A percentile compares a stretch with the other conserved stretches of the same genome.
Evolutionary conservation across 2,329 filamentous ascomycete species (phyloP).

Genomic region (Neodidymelliopsis sp.): DNA sequence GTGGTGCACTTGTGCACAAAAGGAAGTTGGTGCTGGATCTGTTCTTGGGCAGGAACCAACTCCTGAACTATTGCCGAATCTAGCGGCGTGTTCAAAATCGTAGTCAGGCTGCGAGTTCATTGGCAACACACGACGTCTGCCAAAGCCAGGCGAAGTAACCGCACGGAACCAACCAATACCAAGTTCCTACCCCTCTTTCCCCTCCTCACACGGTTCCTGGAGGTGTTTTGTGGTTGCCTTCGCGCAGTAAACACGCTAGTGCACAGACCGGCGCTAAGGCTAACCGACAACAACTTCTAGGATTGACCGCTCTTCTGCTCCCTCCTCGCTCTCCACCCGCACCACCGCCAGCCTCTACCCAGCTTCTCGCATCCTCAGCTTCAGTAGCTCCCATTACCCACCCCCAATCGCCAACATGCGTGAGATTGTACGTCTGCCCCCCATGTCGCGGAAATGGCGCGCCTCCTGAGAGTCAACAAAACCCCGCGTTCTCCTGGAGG

Average conservation of each 20-base stretch:
- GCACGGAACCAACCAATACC: not conserved
- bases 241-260: conserved; percentile 27
- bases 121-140: not conserved
- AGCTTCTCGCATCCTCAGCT: conserved; percentile 44
- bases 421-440: conserved; percentile 68
- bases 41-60: conserved; percentile 10
- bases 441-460: conserved; percentile 51
- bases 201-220: not conserved
- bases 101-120: not conserved
- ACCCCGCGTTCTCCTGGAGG: conserved; percentile 53
- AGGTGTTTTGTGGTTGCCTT: conserved; percentile 26
- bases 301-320: conserved; percentile 41
- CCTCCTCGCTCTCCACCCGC: conserved; percentile 41
- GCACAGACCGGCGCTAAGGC: conserved; percentile 20
- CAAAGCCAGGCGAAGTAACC: not conserved
- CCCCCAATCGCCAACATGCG: conserved; percentile 63
- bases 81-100: not conserved
- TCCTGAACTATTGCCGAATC: conserved; percentile 12
- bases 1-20: not conserved
- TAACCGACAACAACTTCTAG: conserved; percentile 30
- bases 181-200: conserved; percentile 6
- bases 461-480: conserved; percentile 22
- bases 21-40: conserved; percentile 12
- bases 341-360: conserved; percentile 37
- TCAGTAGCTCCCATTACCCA: conserved; percentile 33